These are phyloP conservation scores for Platismatia glauca DNA, from an alignment of 495 filamentous ascomycete genomes.

Conservation along the genomic window DNA sequence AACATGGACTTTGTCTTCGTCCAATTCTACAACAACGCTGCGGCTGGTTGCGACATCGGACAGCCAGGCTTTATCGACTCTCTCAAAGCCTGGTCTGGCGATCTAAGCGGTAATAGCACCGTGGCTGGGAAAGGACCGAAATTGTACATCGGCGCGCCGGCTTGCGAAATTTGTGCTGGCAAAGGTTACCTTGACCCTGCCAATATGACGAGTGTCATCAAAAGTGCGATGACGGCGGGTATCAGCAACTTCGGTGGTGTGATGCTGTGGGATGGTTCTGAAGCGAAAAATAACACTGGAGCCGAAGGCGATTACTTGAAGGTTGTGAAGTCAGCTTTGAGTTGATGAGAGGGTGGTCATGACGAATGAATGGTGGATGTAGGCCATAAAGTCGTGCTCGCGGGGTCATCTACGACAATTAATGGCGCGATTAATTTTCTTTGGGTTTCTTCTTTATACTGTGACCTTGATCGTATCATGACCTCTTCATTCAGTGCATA, in stretches of 20 bases:
- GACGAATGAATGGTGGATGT: neutral
- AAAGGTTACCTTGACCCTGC: slow-evolving; percentile 37
- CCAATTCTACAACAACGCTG: slow-evolving; percentile 40
- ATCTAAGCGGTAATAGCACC: slow-evolving; percentile 30
- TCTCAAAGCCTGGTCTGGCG: slow-evolving; percentile 37
- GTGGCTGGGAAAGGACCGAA: slow-evolving; percentile 25
- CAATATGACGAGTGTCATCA: slow-evolving; percentile 28
- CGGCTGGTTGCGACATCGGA: slow-evolving; percentile 21
- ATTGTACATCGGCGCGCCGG: slow-evolving; percentile 42
- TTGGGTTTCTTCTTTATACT: too few relatives aligned
- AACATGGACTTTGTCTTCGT: slow-evolving; percentile 34
- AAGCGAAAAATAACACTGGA: slow-evolving; percentile 21
- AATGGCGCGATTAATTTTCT: too few relatives aligned
- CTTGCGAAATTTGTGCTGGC: slow-evolving; percentile 28
- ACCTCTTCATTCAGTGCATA: too few relatives aligned
- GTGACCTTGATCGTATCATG: neutral
- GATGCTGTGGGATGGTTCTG: slow-evolving; percentile 44
- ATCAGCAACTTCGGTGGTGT: slow-evolving; percentile 40
- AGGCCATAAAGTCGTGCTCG: neutral
- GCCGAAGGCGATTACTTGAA: neutral
- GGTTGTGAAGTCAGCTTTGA: slow-evolving; percentile 5
- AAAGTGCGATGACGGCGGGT: slow-evolving; percentile 23
- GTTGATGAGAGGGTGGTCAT: neutral
- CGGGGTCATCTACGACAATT: too few relatives aligned
- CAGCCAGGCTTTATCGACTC: slow-evolving; percentile 25